phyloP scores from a whole-genome alignment of 495 filamentous ascomycete species.

The Barbatosphaeria neglecta region DNA sequence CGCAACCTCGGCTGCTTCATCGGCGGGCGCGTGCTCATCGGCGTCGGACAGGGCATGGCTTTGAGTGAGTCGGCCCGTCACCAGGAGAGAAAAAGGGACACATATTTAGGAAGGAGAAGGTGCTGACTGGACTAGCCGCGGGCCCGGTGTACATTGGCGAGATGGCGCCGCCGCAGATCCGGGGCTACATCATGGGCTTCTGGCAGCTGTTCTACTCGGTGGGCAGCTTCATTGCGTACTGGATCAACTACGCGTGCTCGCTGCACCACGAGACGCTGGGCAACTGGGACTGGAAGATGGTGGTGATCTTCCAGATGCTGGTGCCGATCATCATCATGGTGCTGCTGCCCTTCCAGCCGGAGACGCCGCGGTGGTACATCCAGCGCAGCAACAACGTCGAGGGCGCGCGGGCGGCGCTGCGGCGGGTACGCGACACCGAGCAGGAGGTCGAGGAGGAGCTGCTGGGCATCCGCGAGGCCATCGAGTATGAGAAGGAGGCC shows the following conservation, averaged over 20 bases:
- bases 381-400: slow-evolving; percentile 41
- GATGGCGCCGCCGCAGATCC: slow-evolving; percentile 44
- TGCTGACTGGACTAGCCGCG: slow-evolving; percentile 7
- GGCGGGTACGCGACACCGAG: slow-evolving; percentile 41
- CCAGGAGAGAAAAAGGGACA: not conserved
- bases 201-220: slow-evolving; percentile 59
- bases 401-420: slow-evolving; percentile 38
- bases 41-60: slow-evolving; percentile 54
- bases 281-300: slow-evolving; percentile 52
- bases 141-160: slow-evolving; percentile 55
- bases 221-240: slow-evolving; percentile 52
- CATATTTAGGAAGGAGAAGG: slow-evolving; percentile 23
- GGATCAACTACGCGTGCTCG: slow-evolving; percentile 47
- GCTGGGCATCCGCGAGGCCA: slow-evolving; percentile 43
- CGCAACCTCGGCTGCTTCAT: slow-evolving; percentile 48
- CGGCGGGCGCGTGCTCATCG: slow-evolving; percentile 49
- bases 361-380: slow-evolving; percentile 49
- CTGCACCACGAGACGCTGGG: slow-evolving; percentile 38
- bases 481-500: slow-evolving; percentile 52
- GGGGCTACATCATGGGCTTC: slow-evolving; percentile 54
- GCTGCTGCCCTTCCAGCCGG: slow-evolving; percentile 44
- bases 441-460: slow-evolving; percentile 50
- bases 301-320: slow-evolving; percentile 51
- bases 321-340: slow-evolving; percentile 41
- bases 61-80: slow-evolving; percentile 16